Evolutionary conservation across 176 grass and related monocot species (phyloP).

Genomic region (Ampelocalamus luodianensis): DNA sequence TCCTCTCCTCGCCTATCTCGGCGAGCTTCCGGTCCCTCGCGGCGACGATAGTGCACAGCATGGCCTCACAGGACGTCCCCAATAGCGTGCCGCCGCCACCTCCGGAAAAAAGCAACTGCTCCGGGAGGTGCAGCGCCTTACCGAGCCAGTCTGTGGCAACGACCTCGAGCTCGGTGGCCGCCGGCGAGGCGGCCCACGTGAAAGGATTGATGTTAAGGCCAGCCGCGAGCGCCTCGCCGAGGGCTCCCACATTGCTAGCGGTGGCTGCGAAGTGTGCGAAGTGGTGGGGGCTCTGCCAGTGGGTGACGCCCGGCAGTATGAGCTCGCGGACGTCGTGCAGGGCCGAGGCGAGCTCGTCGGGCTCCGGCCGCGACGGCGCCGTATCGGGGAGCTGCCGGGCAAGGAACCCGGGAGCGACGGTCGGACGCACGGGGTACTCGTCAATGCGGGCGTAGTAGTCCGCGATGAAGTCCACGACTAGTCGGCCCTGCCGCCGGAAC

Average conservation of each 20-base stretch:
- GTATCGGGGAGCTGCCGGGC: no score
- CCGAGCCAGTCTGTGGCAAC: slow-evolving; percentile 59
- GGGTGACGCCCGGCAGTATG: slow-evolving; percentile 45
- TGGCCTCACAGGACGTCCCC: slow-evolving; percentile 59
- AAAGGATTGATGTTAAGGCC: slow-evolving; percentile 40
- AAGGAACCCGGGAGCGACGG: no score
- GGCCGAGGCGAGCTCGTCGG: slow-evolving; percentile 29
- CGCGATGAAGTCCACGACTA: slow-evolving; percentile 58
- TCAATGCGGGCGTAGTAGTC: slow-evolving; percentile 57
- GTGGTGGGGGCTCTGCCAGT: slow-evolving; percentile 54
- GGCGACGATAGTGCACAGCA: slow-evolving; percentile 49
- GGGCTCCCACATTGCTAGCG: slow-evolving; percentile 26
- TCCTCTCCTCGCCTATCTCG: slow-evolving; percentile 28
- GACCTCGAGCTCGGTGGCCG: slow-evolving; percentile 49
- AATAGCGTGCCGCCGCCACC: slow-evolving; percentile 54
- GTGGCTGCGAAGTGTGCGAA: slow-evolving; percentile 42
- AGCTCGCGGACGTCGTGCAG: slow-evolving; percentile 26
- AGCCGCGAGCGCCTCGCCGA: slow-evolving; percentile 41
- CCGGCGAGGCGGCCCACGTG: slow-evolving; percentile 40
- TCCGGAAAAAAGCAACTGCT: slow-evolving; percentile 35
- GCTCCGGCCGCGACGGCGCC: slow-evolving; percentile 2
- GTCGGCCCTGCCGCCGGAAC: slow-evolving; percentile 44
- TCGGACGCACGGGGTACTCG: slow-evolving; percentile 47
- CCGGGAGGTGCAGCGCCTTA: slow-evolving; percentile 44
- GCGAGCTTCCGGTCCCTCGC: slow-evolving; percentile 51